phyloP scores from a whole-genome alignment of 2,329 filamentous ascomycete species.

The Verticillium zaregamsianum region DNA sequence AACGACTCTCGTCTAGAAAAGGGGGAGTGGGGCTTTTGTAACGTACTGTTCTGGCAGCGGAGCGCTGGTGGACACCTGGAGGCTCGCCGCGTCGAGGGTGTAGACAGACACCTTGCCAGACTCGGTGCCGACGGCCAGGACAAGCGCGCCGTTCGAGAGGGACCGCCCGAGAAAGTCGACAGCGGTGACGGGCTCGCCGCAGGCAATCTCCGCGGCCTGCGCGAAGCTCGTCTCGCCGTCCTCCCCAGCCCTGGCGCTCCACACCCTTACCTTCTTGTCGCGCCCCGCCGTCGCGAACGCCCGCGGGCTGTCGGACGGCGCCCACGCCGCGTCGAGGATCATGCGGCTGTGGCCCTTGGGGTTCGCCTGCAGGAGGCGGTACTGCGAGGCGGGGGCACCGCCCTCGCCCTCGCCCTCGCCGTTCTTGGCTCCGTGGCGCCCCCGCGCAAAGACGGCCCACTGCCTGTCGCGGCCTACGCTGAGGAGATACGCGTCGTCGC shows the following conservation, averaged over 20 bases:
- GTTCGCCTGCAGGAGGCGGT: constrained; percentile 59
- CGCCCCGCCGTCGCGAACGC: constrained; percentile 84
- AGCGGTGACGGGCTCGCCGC: constrained; percentile 63
- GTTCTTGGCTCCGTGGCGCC: constrained; percentile 17
- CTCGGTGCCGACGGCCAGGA: constrained; percentile 57
- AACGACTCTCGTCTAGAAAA: background rate
- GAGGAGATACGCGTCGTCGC: constrained; percentile 68
- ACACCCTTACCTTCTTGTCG: constrained; percentile 79
- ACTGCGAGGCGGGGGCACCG: constrained; percentile 30
- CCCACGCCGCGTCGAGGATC: constrained; percentile 88
- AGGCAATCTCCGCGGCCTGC: constrained; percentile 48
- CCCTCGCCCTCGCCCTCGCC: too few species aligned
- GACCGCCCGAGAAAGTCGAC: constrained; percentile 55
- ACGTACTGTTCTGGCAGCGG: constrained; percentile 35
- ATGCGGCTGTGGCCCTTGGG: constrained; percentile 86
- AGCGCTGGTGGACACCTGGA: constrained; percentile 29
- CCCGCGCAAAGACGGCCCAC: constrained; percentile 75
- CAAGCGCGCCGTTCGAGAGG: constrained; percentile 24
- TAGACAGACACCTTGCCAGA: constrained; percentile 42
- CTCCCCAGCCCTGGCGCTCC: constrained; percentile 37
- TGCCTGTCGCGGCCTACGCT: constrained; percentile 90
- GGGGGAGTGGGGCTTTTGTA: background rate
- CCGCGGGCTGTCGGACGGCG: constrained; percentile 42
- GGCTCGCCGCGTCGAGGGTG: constrained; percentile 32
- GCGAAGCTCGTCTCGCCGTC: constrained; percentile 37